Percentiles rank a stretch among this genome's conserved stretches.
phyloP scores from a whole-genome alignment of 495 filamentous ascomycete species.

The Sordaria brevicollis region DNA sequence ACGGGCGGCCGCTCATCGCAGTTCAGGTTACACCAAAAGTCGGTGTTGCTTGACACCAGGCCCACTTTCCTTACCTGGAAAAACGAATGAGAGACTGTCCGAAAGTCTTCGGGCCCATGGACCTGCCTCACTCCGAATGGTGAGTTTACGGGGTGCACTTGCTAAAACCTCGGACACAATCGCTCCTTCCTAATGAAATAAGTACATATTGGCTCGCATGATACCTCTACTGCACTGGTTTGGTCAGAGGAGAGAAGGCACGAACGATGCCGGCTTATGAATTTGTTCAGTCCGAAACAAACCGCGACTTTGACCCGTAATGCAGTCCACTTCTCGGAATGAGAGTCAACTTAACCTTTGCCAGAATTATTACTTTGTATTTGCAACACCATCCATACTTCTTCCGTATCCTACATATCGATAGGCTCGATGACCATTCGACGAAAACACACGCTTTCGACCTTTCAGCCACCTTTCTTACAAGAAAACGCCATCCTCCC shows the following conservation, averaged over 20 bases:
- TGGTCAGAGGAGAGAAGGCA: too few species aligned
- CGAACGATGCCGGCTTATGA: too few species aligned
- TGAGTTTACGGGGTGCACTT: neutral
- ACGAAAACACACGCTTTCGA: neutral
- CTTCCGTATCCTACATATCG: neutral
- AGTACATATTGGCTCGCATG: neutral
- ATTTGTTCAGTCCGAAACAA: too few species aligned
- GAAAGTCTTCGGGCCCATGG: neutral
- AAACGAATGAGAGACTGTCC: neutral
- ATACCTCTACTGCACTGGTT: neutral
- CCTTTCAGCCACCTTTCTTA: neutral
- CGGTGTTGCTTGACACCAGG: neutral
- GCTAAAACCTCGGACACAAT: neutral
- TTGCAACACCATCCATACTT: neutral
- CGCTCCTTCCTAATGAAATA: neutral
- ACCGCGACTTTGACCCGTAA: too few species aligned
- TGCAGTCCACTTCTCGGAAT: too few species aligned
- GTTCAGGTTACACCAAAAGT: neutral
- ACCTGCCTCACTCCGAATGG: neutral
- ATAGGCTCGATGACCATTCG: neutral
- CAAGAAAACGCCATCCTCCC: neutral
- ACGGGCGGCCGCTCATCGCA: neutral
- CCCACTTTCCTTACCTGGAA: neutral
- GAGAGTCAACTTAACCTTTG: neutral
- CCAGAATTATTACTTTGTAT: neutral